Evolutionary conservation across 2,329 filamentous ascomycete genomes (phyloP).

Genomic region (Delphinella strobiligena): DNA sequence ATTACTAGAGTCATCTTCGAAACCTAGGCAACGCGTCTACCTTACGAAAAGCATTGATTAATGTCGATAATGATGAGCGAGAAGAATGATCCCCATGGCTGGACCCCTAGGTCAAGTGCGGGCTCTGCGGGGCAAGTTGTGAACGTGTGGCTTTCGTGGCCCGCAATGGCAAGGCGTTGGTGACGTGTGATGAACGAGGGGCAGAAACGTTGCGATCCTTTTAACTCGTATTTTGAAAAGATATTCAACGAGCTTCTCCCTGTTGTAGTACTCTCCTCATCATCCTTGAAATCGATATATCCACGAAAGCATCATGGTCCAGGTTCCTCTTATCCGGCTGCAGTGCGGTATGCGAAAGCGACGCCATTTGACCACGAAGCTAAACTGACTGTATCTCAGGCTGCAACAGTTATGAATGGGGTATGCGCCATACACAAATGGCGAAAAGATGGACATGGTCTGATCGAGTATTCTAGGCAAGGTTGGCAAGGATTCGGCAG

Average conservation of each 20-base stretch:
- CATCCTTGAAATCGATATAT: neutral
- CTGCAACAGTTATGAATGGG: slow-evolving; percentile 98
- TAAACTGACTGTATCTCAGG: slow-evolving; percentile 39
- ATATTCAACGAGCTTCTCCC: neutral
- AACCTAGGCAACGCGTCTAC: too few relatives aligned
- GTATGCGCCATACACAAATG: slow-evolving; percentile 27
- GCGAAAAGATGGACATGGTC: slow-evolving; percentile 2
- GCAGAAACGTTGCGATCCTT: neutral
- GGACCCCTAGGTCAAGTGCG: too few relatives aligned
- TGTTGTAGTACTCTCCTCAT: neutral
- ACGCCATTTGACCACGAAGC: neutral
- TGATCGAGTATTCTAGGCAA: slow-evolving; percentile 49
- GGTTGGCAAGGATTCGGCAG: slow-evolving; percentile 73
- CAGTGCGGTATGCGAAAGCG: slow-evolving; percentile 48
- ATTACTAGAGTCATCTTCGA: too few relatives aligned
- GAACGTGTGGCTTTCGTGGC: too few relatives aligned
- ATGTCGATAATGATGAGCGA: too few relatives aligned
- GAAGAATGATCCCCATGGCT: too few relatives aligned
- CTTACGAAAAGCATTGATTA: too few relatives aligned
- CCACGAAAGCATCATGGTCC: slow-evolving; percentile 47
- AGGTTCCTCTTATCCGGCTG: slow-evolving; percentile 73
- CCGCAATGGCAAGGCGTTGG: too few relatives aligned
- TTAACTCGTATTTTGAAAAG: neutral
- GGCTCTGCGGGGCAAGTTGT: too few relatives aligned
- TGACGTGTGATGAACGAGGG: neutral